Base-by-base conservation (phyloP, 2,329 filamentous ascomycete genomes). In the Colletotrichum simmondsii region DNA sequence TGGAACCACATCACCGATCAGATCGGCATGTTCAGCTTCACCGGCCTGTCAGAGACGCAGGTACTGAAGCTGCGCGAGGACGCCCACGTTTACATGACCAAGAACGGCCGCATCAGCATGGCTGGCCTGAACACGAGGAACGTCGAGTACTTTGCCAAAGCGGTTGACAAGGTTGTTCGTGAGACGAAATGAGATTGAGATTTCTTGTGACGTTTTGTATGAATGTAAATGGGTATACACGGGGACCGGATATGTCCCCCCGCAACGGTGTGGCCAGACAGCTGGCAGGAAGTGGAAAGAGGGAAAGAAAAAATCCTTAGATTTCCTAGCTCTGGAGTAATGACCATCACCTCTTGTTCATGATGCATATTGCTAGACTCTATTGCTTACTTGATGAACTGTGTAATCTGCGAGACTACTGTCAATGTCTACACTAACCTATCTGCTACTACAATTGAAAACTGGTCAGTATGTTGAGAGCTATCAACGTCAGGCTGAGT, bases 11-110 rank as follows among this genome's bases (percentile, higher is more conserved):
- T 99, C 82, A 98, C 95, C 19, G 94, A 97, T 79, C 97, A 99
- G 89, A 99, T 99, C 81, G 97, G 97, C 86, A 99, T 99, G 97
- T 99, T 99, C 86, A 96, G 93, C 83, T 99, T 97, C 83, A 97
- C 94, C 1, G 94, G 94, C 14, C 84, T 97, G 81, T 89, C 83
- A 14, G 93, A 95, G 85, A 81, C 89, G 74, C 94, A 97, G 81
- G 94, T 96, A 8, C 77, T 89, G 77, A 91, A 90, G 84, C 85
- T 97, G 74, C 89, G 92, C 65, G 87, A 91, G 74, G 90, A 94
- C 63, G 90, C 87, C 72, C 94, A 97, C 82, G 88, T 97, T 66
- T 97, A 97, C 85, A 95, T 96, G 90, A 98, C 96, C 76, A 98
- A 98, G 90, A 99, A 99, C 80, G 97, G 97, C 26, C 93, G 97